These are phyloP conservation scores for Hibiscus tridactylites DNA, from an alignment of 345 rosid genomes.

Conservation along the genomic window DNA sequence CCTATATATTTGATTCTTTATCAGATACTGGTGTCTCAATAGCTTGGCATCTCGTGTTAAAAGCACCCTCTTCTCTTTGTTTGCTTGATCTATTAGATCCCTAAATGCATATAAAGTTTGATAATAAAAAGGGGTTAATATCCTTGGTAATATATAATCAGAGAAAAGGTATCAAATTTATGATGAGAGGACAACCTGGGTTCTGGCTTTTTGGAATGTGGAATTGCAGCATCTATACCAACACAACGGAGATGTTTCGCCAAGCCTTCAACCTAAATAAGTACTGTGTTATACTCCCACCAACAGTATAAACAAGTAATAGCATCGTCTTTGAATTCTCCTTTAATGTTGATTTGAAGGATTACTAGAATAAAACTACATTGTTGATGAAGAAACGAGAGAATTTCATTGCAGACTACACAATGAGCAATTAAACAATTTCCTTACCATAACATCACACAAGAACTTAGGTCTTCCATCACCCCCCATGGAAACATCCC, in stretches of 20 bases:
- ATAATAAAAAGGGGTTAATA: background rate
- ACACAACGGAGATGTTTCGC: constrained; percentile 94
- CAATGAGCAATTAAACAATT: background rate
- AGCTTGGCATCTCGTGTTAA: constrained; percentile 83
- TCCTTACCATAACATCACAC: constrained; percentile 84
- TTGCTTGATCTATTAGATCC: constrained; percentile 75
- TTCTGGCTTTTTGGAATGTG: constrained; percentile 59
- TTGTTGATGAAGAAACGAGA: background rate
- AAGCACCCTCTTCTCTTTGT: constrained; percentile 66
- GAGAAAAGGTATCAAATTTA: background rate
- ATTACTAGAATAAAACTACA: background rate
- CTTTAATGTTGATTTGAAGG: background rate
- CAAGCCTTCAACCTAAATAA: constrained; percentile 76
- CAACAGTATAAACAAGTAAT: background rate
- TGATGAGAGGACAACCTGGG: constrained; percentile 39
- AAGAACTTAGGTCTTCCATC: constrained; percentile 87
- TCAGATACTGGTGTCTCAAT: constrained; percentile 68
- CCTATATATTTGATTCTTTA: constrained; percentile 65
- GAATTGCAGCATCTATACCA: constrained; percentile 84
- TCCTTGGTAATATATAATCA: background rate
- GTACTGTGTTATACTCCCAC: constrained; percentile 15
- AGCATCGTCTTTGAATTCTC: background rate
- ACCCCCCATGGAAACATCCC: constrained; percentile 75
- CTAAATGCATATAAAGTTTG: constrained; percentile 24
- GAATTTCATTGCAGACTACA: background rate